phyloP scores from a whole-genome alignment of 2,329 filamentous ascomycete genomes.

The Colletotrichum costaricense region DNA sequence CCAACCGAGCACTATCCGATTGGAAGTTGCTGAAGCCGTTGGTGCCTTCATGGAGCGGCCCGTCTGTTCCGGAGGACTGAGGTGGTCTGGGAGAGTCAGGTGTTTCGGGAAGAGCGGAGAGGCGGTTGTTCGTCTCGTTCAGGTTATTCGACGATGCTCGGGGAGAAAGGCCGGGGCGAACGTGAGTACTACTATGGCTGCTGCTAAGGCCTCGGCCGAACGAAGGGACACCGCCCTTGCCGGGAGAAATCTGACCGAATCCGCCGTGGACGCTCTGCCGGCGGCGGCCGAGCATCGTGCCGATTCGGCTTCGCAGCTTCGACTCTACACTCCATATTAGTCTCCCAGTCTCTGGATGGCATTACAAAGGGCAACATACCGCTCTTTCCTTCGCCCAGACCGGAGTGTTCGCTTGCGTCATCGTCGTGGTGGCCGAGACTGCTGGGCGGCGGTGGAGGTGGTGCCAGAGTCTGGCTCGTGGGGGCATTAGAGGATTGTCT shows the following conservation, averaged over 20 bases:
- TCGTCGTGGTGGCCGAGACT: constrained; percentile 46
- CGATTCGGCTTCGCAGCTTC: constrained; percentile 71
- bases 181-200: constrained; percentile 65
- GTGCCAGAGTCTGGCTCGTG: constrained; percentile 40
- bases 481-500: constrained; percentile 54
- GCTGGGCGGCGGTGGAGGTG: constrained; percentile 37
- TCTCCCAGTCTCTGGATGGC: constrained; percentile 13
- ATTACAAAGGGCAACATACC: constrained; percentile 4
- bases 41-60: constrained; percentile 54
- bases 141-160: constrained; percentile 70
- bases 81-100: constrained; percentile 52
- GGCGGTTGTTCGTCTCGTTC: constrained; percentile 61
- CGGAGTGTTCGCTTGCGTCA: constrained; percentile 60
- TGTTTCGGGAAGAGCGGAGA: constrained; percentile 69
- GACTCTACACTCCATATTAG: constrained; percentile 56
- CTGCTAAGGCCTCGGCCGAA: constrained; percentile 73
- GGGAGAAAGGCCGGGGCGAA: constrained; percentile 60
- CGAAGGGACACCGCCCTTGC: constrained; percentile 55
- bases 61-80: constrained; percentile 40
- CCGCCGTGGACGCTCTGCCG: constrained; percentile 75
- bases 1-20: constrained; percentile 44
- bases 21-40: constrained; percentile 57
- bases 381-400: constrained; percentile 40
- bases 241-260: constrained; percentile 68
- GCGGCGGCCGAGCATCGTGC: constrained; percentile 75